These are phyloP conservation scores for Curvularia eragrostidis DNA, from an alignment of 2,329 filamentous ascomycete species.

Conservation along the genomic window DNA sequence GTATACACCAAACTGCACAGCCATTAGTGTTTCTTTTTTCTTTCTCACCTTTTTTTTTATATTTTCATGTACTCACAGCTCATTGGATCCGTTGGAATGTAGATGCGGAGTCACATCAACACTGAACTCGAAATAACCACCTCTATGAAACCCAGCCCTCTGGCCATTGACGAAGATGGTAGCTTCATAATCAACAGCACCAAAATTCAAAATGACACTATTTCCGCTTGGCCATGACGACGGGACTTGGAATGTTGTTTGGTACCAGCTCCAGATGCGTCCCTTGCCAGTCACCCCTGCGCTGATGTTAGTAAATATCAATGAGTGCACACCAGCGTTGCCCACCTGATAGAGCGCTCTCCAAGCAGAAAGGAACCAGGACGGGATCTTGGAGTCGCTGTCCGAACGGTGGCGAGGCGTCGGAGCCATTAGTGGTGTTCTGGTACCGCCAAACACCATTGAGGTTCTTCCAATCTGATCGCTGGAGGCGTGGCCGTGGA, in stretches of 20 bases:
- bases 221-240: slow-evolving; percentile 53
- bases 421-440: slow-evolving; percentile 50
- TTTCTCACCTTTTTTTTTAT: neutral
- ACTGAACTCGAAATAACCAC: slow-evolving; percentile 68
- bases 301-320: slow-evolving; percentile 48
- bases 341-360: slow-evolving; percentile 60
- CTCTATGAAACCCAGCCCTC: slow-evolving; percentile 60
- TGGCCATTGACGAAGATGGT: slow-evolving; percentile 66
- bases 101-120: slow-evolving; percentile 63
- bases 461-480: slow-evolving; percentile 62
- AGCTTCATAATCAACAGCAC: slow-evolving; percentile 65
- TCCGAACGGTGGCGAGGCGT: slow-evolving; percentile 55
- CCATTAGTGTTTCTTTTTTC: neutral
- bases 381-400: slow-evolving; percentile 54
- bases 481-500: slow-evolving; percentile 63
- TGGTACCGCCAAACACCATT: slow-evolving; percentile 67
- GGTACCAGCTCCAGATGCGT: slow-evolving; percentile 56
- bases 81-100: slow-evolving; percentile 56
- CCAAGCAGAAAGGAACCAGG: slow-evolving; percentile 61
- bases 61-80: slow-evolving; percentile 53
- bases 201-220: slow-evolving; percentile 62
- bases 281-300: slow-evolving; percentile 52
- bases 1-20: slow-evolving; percentile 66
- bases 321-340: slow-evolving; percentile 18
- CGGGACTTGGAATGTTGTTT: slow-evolving; percentile 60